phyloP scores from a whole-genome alignment of 768 basidiomycete species.

The Daedaleopsis nitida region DNA sequence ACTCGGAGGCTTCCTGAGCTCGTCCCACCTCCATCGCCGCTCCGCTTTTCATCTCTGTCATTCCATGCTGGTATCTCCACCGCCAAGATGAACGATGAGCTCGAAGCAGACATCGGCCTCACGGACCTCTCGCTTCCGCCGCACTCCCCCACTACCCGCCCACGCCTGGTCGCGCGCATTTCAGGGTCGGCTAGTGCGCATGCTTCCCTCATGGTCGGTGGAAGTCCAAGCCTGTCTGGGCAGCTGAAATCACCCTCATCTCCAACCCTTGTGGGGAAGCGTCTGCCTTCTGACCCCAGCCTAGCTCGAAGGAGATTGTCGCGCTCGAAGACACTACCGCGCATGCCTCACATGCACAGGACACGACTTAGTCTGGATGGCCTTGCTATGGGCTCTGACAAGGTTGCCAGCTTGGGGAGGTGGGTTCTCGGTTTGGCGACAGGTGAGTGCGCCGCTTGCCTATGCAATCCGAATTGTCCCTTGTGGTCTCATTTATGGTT shows the following conservation, averaged over 20 bases:
- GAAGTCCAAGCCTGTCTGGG: neutral
- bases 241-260: constrained; percentile 38
- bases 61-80: neutral
- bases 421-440: constrained; percentile 73
- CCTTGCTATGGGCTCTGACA: constrained; percentile 50
- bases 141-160: constrained; percentile 7
- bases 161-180: constrained; percentile 6
- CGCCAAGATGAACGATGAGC: constrained; percentile 15
- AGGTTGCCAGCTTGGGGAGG: constrained; percentile 51
- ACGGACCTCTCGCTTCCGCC: constrained; percentile 21
- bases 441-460: constrained; percentile 42
- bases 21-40: neutral
- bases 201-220: neutral
- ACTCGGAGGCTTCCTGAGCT: neutral
- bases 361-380: constrained; percentile 33
- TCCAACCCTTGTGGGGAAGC: constrained; percentile 24
- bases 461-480: neutral
- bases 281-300: constrained; percentile 6
- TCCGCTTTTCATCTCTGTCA: neutral
- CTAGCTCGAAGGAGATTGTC: constrained; percentile 31
- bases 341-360: constrained; percentile 32
- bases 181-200: neutral
- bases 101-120: constrained; percentile 32
- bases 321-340: constrained; percentile 51
- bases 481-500: neutral